Evolutionary conservation across 1,284 basidiomycete genomes (phyloP).

Genomic region (Pholiota adiposa): DNA sequence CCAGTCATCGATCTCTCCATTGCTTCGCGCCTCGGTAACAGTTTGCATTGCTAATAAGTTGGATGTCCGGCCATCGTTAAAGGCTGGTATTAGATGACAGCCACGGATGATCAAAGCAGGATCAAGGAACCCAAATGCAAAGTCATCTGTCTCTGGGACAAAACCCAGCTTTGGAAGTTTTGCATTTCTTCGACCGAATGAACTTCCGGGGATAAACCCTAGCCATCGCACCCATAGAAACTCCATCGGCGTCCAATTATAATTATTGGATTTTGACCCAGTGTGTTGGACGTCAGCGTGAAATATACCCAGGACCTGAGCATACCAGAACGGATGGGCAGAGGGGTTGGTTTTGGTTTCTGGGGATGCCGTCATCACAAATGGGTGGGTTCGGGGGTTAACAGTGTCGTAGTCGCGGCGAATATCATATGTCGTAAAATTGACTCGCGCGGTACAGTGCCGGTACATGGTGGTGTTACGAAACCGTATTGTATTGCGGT

Average conservation of each 20-base stretch:
- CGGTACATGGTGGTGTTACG: constrained; percentile 12
- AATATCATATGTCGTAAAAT: constrained; percentile 22
- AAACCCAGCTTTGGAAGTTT: constrained; percentile 38
- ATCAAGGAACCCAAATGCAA: constrained; percentile 46
- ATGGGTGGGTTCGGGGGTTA: constrained; percentile 13
- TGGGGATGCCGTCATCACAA: constrained; percentile 15
- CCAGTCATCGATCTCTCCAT: constrained; percentile 33
- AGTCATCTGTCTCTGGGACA: constrained; percentile 26
- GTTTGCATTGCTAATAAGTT: constrained; percentile 4
- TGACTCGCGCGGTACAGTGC: constrained; percentile 12
- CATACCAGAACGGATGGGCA: constrained; percentile 31
- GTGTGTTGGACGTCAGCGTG: constrained; percentile 26
- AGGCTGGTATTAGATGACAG: constrained; percentile 41
- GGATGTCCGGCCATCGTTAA: constrained; percentile 31
- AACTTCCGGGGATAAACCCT: constrained; percentile 21
- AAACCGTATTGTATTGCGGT: constrained; percentile 17
- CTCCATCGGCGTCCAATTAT: constrained; percentile 28
- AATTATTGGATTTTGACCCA: background rate
- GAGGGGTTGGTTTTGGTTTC: constrained; percentile 2
- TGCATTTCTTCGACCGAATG: constrained; percentile 20
- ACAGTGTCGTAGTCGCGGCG: constrained; percentile 19
- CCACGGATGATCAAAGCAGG: constrained; percentile 38
- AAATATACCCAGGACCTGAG: constrained; percentile 36
- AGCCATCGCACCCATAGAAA: constrained; percentile 45
- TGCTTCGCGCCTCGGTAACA: constrained; percentile 12